Percentiles rank a stretch among this genome's conserved stretches.
phyloP scores from a whole-genome alignment of 2,329 filamentous ascomycete genomes.

The Cercospora beticola region DNA sequence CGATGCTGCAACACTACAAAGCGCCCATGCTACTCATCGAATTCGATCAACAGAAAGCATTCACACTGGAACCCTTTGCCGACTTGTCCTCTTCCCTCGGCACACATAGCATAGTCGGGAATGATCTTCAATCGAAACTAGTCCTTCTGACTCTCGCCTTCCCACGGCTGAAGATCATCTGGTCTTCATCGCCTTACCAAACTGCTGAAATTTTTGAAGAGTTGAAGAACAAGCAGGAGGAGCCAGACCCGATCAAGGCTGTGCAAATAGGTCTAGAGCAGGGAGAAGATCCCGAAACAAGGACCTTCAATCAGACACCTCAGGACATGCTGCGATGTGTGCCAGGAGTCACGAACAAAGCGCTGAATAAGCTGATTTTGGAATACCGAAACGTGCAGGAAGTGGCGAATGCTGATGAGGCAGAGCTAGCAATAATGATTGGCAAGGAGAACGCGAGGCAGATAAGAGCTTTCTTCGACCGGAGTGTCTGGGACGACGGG shows the following conservation, averaged over 20 bases:
- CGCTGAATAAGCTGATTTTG: constrained; percentile 68
- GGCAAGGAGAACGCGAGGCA: constrained; percentile 74
- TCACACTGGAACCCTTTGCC: constrained; percentile 71
- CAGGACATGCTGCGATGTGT: constrained; percentile 87
- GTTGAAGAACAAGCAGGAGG: constrained; percentile 82
- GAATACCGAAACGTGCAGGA: constrained; percentile 75
- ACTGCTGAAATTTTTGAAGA: constrained; percentile 96
- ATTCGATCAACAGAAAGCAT: constrained; percentile 95
- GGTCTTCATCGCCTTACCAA: constrained; percentile 90
- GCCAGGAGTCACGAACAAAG: constrained; percentile 80
- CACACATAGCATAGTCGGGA: constrained; percentile 59
- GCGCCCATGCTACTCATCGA: constrained; percentile 90
- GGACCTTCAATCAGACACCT: constrained; percentile 77
- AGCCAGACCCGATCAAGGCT: constrained; percentile 86
- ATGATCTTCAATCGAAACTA: constrained; percentile 86
- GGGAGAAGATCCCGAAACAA: constrained; percentile 54
- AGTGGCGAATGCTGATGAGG: constrained; percentile 79
- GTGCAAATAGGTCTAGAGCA: constrained; percentile 76
- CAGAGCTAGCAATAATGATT: constrained; percentile 70
- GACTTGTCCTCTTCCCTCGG: constrained; percentile 61
- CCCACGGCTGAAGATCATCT: constrained; percentile 84
- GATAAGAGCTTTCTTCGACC: constrained; percentile 78
- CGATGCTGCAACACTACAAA: constrained; percentile 92
- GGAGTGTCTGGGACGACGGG: constrained; percentile 55
- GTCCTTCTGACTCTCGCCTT: constrained; percentile 92